phyloP scores from a whole-genome alignment of 192 early-diverging fungal species.

The Coemansia sp. region DNA sequence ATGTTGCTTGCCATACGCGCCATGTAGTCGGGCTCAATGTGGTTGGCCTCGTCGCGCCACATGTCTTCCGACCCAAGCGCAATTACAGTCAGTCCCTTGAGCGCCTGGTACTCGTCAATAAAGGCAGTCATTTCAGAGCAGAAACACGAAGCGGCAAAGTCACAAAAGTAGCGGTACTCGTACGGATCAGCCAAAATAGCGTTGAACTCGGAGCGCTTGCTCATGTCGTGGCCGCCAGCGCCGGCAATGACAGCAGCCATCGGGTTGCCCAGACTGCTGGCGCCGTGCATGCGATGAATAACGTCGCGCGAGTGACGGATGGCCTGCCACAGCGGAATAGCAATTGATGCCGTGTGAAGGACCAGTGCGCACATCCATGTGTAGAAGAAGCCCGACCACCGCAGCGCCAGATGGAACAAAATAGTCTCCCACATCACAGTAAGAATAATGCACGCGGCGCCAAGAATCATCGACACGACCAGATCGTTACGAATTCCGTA shows the following conservation, averaged over 20 bases:
- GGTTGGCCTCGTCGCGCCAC: constrained; percentile 38
- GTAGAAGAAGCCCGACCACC: constrained; percentile 46
- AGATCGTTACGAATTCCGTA: constrained; percentile 49
- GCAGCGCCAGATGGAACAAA: constrained; percentile 11
- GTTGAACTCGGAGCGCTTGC: constrained; percentile 40
- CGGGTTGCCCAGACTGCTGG: constrained; percentile 22
- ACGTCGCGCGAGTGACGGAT: constrained; percentile 42
- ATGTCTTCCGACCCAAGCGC: constrained; percentile 38
- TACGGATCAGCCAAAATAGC: constrained; percentile 32
- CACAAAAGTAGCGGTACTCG: constrained; percentile 49
- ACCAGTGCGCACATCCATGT: constrained; percentile 26
- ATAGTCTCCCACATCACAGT: constrained; percentile 34
- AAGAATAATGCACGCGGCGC: constrained; percentile 17
- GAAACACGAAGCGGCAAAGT: constrained; percentile 51
- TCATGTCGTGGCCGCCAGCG: constrained; percentile 20
- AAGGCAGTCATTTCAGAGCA: constrained; percentile 50
- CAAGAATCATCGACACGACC: constrained; percentile 21
- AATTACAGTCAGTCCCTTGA: constrained; percentile 33
- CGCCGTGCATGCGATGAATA: constrained; percentile 32
- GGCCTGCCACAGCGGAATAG: constrained; percentile 28
- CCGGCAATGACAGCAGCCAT: constrained; percentile 35
- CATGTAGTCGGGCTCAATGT: constrained; percentile 31
- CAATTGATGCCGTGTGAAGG: constrained; percentile 27
- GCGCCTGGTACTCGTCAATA: constrained; percentile 48
- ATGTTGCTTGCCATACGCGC: constrained; percentile 25